Conservation (phyloP, 208 protist species). For the Balamuthia mandrillaris region DNA sequence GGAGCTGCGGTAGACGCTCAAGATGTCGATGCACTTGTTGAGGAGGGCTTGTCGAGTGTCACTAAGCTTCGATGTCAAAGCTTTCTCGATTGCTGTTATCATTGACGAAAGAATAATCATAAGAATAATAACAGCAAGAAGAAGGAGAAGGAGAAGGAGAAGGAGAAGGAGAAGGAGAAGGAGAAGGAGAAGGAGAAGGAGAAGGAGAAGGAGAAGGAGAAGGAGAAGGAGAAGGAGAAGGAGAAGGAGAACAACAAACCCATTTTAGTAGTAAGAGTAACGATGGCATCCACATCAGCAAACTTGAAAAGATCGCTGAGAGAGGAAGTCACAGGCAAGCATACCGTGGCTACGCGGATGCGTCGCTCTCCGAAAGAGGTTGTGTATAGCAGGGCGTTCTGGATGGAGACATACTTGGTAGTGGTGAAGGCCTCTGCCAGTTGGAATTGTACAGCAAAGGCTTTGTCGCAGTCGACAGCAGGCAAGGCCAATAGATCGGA, state of each 20-base stretch:
- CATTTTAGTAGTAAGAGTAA: slow-evolving; percentile 63
- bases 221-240: background rate
- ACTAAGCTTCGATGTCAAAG: background rate
- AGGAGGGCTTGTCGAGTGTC: slow-evolving; percentile 13
- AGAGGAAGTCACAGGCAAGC: slow-evolving; percentile 58
- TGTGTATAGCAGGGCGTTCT: slow-evolving; percentile 77
- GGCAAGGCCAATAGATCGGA: slow-evolving; percentile 92
- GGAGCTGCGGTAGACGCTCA: background rate
- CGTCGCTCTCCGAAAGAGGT: slow-evolving; percentile 70
- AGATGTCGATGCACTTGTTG: slow-evolving; percentile 6
- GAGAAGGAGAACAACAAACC: background rate
- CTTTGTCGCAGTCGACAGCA: slow-evolving; percentile 83
- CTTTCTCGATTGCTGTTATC: slow-evolving; percentile 28
- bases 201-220: background rate
- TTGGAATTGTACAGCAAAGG: slow-evolving; percentile 67
- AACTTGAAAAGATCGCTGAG: slow-evolving; percentile 52
- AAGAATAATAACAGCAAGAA: background rate
- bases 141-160: background rate
- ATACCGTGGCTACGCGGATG: slow-evolving; percentile 73
- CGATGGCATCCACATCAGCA: slow-evolving; percentile 57
- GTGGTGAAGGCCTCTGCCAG: slow-evolving; percentile 11
- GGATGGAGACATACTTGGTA: slow-evolving; percentile 59
- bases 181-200: background rate
- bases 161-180: background rate
- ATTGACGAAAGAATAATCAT: too few species aligned